Evolutionary conservation across 164 flowering plant species (phyloP), one percentile per base, ranked within the genome.

Genomic region (Berberis vulgaris): DNA sequence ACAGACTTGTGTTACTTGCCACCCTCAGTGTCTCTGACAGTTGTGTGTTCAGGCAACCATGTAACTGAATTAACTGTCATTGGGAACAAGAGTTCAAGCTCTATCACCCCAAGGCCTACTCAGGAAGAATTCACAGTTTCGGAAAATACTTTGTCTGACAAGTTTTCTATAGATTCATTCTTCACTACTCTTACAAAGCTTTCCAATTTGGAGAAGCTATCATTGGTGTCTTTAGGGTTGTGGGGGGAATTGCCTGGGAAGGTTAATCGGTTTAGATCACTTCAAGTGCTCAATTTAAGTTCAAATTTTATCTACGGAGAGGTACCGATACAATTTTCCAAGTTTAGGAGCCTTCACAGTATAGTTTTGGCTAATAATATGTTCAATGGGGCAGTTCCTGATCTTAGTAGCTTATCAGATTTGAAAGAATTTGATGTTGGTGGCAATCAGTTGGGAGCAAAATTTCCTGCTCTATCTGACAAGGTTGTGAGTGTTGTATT

Each of bases 191-290:
- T 93, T 1, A 81, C 96, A 2, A 88, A 84, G 79, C 88, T 93
- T 13, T 65, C 89, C 2, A 73, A 60, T 46, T 72, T 93, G 81
- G 78, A 76, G 66, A 73, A 65, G 7, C 54, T 93, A 46, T 80
- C 96, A 0, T 65, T 93, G 1, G 94, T 86, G 5, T 86, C 91
- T 1, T 57, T 93, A 43, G 98, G 98, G 1, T 13, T 93, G 10
- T 88, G 97, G 97, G 98, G 98, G 43, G 77, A 82, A 2, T 62
- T 90, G 2, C 92, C 98, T 2, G 45, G 71, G 2, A 86, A 85
- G 62, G 74, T 90, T 65, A 68, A 53, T 60, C 71, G 88, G 55
- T 71, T 93, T 46, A 9, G 41, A 7, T 75, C 86, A 3, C 90
- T 93, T 57, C 77, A 78, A 65, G 78, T 75, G 8, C 72, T 93